Evolutionary conservation across 75 land plant species (phyloP), one percentile per base, ranked within the genome.

Genomic region (Selaginella tamariscina): DNA sequence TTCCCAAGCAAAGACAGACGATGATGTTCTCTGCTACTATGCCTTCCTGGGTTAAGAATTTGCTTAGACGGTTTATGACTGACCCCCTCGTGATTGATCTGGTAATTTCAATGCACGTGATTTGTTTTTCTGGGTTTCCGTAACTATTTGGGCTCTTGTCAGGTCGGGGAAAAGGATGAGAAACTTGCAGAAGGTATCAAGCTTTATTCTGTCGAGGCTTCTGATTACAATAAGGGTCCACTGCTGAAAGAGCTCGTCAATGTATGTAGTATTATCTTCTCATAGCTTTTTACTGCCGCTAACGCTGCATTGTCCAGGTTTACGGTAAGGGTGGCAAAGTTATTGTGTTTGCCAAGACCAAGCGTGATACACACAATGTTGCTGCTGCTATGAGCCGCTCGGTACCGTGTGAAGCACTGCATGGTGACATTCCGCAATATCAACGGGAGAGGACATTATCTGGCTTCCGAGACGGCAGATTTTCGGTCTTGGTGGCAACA

Each of bases 11-110:
- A 55, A 69, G 98, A 2, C 98, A 94, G 64, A 90, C 84, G 68
- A 94, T 94, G 98, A 85, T 94, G 56, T 94, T 94, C 78, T 94
- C 98, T 62, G 98, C 98, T 22, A 94, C 98, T 13, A 94, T 94
- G 98, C 98, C 98, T 66, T 55, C 72, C n/a, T 94, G 98, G 98
- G 85, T 94, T 8, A 83, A 85, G 69, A 89, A 90, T 57, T 49
- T 94, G 63, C 59, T 96, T 15, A 83, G 98, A 32, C 89, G 85
- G 68, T 81, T 87, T 64, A 66, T 94, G 68, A 74, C 85, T 56
- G 78, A 87, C 62, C 96, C 98, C 27, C 33, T 90, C 75, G 90
- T 84, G 24, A 90, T 94, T 65, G 98, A 94, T 71, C 71, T 94
- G 91, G 98, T 90, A 82, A 44, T 86, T 78, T 5, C 15, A 39